These are phyloP conservation scores for Chlamydomonas sp. DNA, from an alignment of 139 green algal genomes.

Conservation along the genomic window DNA sequence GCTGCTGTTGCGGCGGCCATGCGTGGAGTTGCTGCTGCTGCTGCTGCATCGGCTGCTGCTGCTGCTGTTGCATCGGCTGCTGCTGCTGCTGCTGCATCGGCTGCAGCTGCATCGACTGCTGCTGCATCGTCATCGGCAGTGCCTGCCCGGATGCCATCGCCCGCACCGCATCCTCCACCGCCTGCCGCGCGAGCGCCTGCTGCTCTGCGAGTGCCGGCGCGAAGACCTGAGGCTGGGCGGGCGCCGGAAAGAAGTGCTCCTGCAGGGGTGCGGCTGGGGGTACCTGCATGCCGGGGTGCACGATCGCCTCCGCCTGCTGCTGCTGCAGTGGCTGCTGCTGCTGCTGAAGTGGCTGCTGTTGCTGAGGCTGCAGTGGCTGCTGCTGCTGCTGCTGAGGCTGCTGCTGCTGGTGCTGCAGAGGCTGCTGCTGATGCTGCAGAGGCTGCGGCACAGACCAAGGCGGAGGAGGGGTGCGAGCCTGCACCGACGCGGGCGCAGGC, in stretches of 20 bases:
- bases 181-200: not conserved
- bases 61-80: not conserved
- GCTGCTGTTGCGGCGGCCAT: not conserved
- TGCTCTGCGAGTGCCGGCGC: not conserved
- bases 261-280: too few relatives aligned
- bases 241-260: too few relatives aligned
- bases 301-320: slow-evolving; percentile 15
- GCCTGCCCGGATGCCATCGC: too few relatives aligned
- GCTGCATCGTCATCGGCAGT: not conserved
- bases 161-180: slow-evolving; percentile 4
- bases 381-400: slow-evolving; percentile 4
- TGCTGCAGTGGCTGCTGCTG: slow-evolving; percentile 6
- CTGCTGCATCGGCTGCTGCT: slow-evolving; percentile 5
- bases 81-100: not conserved
- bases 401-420: not conserved
- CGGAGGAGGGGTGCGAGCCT: too few relatives aligned
- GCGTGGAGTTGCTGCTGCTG: slow-evolving; percentile 8
- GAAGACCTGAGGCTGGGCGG: not conserved
- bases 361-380: slow-evolving; percentile 2
- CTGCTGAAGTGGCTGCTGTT: slow-evolving; percentile 5
- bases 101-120: slow-evolving; percentile 8
- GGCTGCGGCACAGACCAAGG: too few relatives aligned
- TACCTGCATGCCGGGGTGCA: too few relatives aligned
- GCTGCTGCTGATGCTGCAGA: not conserved
- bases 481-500: too few relatives aligned